Base-by-base conservation (phyloP, 345 rosid species). In the Erodium maritimum region DNA sequence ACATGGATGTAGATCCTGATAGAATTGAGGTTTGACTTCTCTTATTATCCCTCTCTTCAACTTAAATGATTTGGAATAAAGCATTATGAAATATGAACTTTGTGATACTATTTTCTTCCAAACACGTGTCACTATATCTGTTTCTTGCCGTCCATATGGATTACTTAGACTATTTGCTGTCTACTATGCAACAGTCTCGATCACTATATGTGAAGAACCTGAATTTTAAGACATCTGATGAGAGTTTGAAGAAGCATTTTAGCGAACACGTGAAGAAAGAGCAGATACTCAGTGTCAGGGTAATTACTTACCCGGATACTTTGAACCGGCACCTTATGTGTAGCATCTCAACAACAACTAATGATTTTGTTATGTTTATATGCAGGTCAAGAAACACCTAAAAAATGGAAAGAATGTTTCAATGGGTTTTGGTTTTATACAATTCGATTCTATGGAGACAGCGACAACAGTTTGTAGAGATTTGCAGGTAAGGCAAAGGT, bases 191-290 rank as follows among this genome's bases (percentile, higher is more conserved):
- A 29, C 88, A 93, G 99, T 87, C 99, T 29, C 79, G 91, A 56
- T 84, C 91, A 22, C 72, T 93, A 56, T 83, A 73, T 68, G 87
- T 91, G 68, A 88, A 85, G 89, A 91, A 91, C 72, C 82, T 86
- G 71, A 91, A 84, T 79, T 86, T 91, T 78, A 91, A 77, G 79
- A 91, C 95, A 9, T 74, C 95, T 45, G 90, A 91, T 68, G 96
- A 85, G 67, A 54, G 73, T 71, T 67, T 93, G 71, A 82, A 72
- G 76, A 74, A 68, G 80, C 96, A 93, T 78, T 79, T 93, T 54
- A 65, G 62, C 24, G 71, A 72, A 75, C 82, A 70, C 69, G 67
- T 89, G 76, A 82, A 79, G 69, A 79, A 80, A 23, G 96, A 91
- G 70, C 80, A 70, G 71, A 79, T 93, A 66, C 71, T 71, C 50